Base-by-base conservation (phyloP, 2,329 filamentous ascomycete species). In the Aureobasidium sp. region DNA sequence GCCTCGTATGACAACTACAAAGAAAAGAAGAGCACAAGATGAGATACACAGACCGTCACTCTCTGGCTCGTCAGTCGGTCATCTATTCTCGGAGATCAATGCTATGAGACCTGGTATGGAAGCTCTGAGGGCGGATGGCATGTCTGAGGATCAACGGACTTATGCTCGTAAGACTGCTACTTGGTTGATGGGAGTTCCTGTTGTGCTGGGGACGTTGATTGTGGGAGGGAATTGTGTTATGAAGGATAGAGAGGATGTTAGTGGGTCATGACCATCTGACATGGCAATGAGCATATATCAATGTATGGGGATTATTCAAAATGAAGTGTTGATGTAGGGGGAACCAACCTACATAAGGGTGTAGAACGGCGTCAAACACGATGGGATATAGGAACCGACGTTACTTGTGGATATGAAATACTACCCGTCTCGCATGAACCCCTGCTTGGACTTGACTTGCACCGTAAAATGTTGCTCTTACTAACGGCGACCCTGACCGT, bases 31-130 rank as follows among this genome's bases (percentile, higher is more conserved):
- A 23, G 40, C 16, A 20, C 13, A 50, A 42, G 47, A 65, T 3
- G 42, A 61, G 11, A 64, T 67, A 5, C 73, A 75, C 67, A 71
- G 71, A 55, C 71, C 73, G 8, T 75, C 72, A 1, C 60, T 74
- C 16, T 71, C 70, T 25, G 71, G 72, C 38, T 67, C 72, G 2
- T 75, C 73, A 13, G 66, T 75, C 8, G 73, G 71, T 10, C 72
- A 74, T 54, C 53, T 75, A 9, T 67, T 75, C 40, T 71, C 73
- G 8, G 73, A 75, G 38, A 68, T 75, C 55, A 72, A 71, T 43
- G 70, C 71, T 18, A 73, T 72, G n/a, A 68, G 69, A 53, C 69
- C 71, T 29, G 72, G 71, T 4, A 75, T 74, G 72, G 72, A 72
- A 65, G 47, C 64, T n/a, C 45, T 70, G 11, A 67, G 73, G 25